A percentile compares a stretch with the other conserved stretches of the same genome.
Conservation (phyloP, 2,329 filamentous ascomycete species). For the Arthrobotrys pseudoclavata region DNA sequence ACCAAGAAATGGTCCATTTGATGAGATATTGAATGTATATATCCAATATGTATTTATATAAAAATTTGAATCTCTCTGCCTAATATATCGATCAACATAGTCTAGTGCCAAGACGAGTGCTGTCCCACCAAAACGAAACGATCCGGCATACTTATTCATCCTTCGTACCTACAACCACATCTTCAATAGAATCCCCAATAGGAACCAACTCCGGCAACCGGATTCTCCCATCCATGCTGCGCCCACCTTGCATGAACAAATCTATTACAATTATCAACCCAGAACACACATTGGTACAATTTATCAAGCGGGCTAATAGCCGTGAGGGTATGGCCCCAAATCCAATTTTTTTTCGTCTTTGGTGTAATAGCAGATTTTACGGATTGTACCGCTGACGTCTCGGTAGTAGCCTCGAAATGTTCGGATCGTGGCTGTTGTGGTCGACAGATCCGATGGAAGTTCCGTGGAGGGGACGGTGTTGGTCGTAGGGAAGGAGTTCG, state of each 20-base stretch:
- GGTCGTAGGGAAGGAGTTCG: background rate
- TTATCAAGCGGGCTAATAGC: background rate
- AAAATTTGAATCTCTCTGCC: no score
- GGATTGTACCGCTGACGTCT: background rate
- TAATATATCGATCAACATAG: no score
- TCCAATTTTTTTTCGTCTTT: background rate
- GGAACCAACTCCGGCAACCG: conserved; percentile 1
- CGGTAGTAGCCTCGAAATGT: background rate
- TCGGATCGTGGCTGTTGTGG: background rate
- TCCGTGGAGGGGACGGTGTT: background rate
- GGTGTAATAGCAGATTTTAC: background rate
- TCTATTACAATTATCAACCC: conserved; percentile 5
- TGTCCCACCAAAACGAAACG: no score
- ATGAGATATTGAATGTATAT: background rate
- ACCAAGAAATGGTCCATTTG: background rate
- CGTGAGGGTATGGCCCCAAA: background rate
- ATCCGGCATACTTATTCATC: no score
- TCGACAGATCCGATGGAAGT: background rate
- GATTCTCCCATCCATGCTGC: background rate
- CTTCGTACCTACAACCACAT: background rate
- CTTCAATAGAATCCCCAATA: background rate
- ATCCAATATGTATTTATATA: no score
- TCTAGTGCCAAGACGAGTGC: no score
- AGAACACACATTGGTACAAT: background rate
- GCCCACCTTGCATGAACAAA: background rate